These are phyloP conservation scores for Fusarium palustre DNA, from an alignment of 2,329 filamentous ascomycete species.

Conservation along the genomic window DNA sequence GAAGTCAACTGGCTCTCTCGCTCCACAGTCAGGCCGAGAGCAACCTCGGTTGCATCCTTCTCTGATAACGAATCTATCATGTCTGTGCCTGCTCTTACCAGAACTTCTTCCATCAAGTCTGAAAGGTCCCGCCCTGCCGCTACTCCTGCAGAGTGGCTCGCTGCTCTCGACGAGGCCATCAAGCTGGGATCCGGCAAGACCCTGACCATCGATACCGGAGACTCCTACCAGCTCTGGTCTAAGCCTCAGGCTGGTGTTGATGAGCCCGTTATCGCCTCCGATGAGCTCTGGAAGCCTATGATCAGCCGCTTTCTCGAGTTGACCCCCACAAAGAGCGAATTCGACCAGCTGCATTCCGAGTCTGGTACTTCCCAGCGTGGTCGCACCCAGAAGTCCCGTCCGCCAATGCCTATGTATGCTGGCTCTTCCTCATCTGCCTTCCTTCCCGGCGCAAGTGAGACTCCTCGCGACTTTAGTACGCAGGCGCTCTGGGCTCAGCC, in stretches of 20 bases:
- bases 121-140: slow-evolving; percentile 40
- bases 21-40: slow-evolving; percentile 39
- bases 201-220: slow-evolving; percentile 19
- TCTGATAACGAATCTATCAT: slow-evolving; percentile 29
- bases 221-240: slow-evolving; percentile 45
- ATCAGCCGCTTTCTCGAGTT: slow-evolving; percentile 38
- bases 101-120: slow-evolving; percentile 41
- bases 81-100: slow-evolving; percentile 30
- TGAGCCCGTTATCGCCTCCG: slow-evolving; percentile 14
- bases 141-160: slow-evolving; percentile 52
- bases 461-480: slow-evolving; percentile 45
- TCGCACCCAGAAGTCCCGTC: slow-evolving; percentile 35
- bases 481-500: slow-evolving; percentile 42
- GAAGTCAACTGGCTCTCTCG: slow-evolving; percentile 41
- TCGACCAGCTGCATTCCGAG: slow-evolving; percentile 34
- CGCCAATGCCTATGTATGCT: slow-evolving; percentile 39
- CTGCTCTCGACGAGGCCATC: slow-evolving; percentile 52
- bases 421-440: slow-evolving; percentile 42
- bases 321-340: slow-evolving; percentile 35
- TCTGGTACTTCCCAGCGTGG: slow-evolving; percentile 43
- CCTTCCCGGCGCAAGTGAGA: slow-evolving; percentile 40
- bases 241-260: slow-evolving; percentile 27
- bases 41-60: slow-evolving; percentile 38
- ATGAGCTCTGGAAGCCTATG: slow-evolving; percentile 43
- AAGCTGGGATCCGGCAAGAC: slow-evolving; percentile 29